Evolutionary conservation across 352 stramenopile genomes (phyloP), one percentile per base, ranked within the genome.

Genomic region (Phytopythium kandeliae): DNA sequence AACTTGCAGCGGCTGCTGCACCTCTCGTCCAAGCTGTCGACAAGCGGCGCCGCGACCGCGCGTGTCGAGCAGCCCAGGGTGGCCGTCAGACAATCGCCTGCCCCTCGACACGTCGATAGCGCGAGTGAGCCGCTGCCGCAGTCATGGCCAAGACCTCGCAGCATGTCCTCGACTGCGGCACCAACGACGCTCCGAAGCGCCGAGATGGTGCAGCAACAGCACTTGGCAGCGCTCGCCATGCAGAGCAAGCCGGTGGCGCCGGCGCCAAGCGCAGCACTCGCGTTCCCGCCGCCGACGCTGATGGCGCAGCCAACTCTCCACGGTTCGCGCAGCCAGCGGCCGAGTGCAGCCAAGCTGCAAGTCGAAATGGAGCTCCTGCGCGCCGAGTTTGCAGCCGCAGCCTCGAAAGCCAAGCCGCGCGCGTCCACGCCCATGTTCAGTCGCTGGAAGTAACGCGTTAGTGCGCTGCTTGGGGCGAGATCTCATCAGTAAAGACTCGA

Each of bases 361-460:
- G 69, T 86, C 33, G 74, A 86, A 48, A 68, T 78, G 62, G 67
- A 79, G 56, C 73, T 71, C 45, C 59, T 82, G 51, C 62, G 65
- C 26, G 79, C 67, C 44, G 54, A 62, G 17, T 43, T 69, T 31
- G 54, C 60, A 21, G 43, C 65, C 8, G 46, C 57, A 5, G 50
- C 50, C 12, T 51, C 44, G n/a, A 55, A 47, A 54, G 42, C 46
- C 22, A 33, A 24, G 21, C 28, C 28, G 28, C 43, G 43, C 26
- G 26, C 43, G 12, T 49, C 43, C 25, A 26, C 37, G 26, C 43
- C 28, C 16, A n/a, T 49, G 43, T 17, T 17, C 30, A 24, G 43
- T 8, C 43, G 43, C 17, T 49, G 43, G 43, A 49, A 49, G 16
- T 37, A 26, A 36, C n/a, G n/a, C n/a, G n/a, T n/a, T n/a, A n/a